Evolutionary conservation across 2,329 filamentous ascomycete genomes (phyloP), one percentile per base, ranked within the genome.

Genomic region (Penicillium sclerotiorum): DNA sequence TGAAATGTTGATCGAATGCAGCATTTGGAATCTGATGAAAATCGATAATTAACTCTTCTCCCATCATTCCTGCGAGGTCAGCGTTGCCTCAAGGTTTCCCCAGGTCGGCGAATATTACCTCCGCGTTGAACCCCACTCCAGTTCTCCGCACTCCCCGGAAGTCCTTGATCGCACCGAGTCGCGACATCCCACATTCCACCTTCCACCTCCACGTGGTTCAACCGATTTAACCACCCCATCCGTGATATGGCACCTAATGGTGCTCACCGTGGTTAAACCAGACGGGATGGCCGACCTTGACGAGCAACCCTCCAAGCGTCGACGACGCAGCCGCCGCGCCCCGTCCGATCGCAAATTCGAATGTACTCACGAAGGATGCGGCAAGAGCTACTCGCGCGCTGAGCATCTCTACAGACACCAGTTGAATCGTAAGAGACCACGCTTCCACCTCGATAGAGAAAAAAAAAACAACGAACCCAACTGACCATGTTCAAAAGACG

Each of bases 331-430:
- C 50, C 70, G 73, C 43, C 78, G 78, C 53, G 69, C 71, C 27
- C 70, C 70, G 38, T 62, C 72, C 28, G 77, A 78, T 51, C 77
- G 75, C 58, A 78, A 78, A 64, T 93, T 91, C 57, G 86, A 89
- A 64, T 99, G 94, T 67, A 86, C 88, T 5, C 84, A 90, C 52
- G 86, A 89, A 57, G 90, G 88, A 32, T 99, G 94, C 64, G 92
- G 90, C 33, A 99, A 96, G 78, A 95, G 88, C 68, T 99, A 99
- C 70, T 96, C 93, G 21, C 84, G 94, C 67, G 93, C 94, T 8
- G 94, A 97, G 73, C 94, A 99, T 77, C 78, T 99, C 76, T 96
- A 96, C 74, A 85, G 94, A 38, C 93, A 97, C 73, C 92, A 97
- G 74, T 76, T 97, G 60, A 99, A 99, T 69, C 94, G 88, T 91